These are phyloP conservation scores for Trichoderma sp. DNA, from an alignment of 2,329 filamentous ascomycete genomes.

Conservation along the genomic window DNA sequence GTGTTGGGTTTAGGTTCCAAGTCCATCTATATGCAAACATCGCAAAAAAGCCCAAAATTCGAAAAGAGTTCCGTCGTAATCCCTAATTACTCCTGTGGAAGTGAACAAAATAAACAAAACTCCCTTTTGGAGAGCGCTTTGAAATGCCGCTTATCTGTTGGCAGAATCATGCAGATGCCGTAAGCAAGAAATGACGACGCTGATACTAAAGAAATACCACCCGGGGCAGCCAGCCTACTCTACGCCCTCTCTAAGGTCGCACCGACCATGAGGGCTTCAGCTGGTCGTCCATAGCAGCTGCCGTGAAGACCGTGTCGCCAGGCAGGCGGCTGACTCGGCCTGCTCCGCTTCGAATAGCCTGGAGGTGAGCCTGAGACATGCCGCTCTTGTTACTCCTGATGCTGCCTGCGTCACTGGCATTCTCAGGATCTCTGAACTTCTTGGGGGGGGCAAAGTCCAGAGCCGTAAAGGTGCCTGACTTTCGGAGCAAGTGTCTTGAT, in stretches of 20 bases:
- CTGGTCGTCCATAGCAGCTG: slow-evolving; percentile 60
- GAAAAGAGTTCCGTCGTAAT: slow-evolving; percentile 33
- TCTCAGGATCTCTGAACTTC: slow-evolving; percentile 64
- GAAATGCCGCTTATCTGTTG: slow-evolving; percentile 18
- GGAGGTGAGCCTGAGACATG: slow-evolving; percentile 66
- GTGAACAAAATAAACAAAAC: slow-evolving; percentile 25
- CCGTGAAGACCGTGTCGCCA: slow-evolving; percentile 75
- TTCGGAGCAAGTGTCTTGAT: slow-evolving; percentile 66
- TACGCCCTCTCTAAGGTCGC: slow-evolving; percentile 37
- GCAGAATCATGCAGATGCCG: slow-evolving; percentile 19
- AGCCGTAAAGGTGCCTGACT: slow-evolving; percentile 73
- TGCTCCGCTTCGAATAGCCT: slow-evolving; percentile 76
- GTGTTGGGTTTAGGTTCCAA: slow-evolving; percentile 28
- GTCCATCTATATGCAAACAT: slow-evolving; percentile 37
- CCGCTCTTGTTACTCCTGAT: slow-evolving; percentile 66
- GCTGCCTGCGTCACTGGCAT: slow-evolving; percentile 64
- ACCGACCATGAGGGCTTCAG: slow-evolving; percentile 61
- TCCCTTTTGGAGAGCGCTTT: slow-evolving; percentile 17
- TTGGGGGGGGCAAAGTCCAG: slow-evolving; percentile 80
- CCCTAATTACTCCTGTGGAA: slow-evolving; percentile 23
- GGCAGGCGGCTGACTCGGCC: slow-evolving; percentile 85
- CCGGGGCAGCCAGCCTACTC: not conserved
- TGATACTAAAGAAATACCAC: slow-evolving; percentile 18
- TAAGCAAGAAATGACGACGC: slow-evolving; percentile 22
- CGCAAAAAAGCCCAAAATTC: slow-evolving; percentile 26